Percentiles rank a stretch among this genome's conserved stretches.
phyloP scores from a whole-genome alignment of 2,329 filamentous ascomycete species.

The Cryphonectria japonica region DNA sequence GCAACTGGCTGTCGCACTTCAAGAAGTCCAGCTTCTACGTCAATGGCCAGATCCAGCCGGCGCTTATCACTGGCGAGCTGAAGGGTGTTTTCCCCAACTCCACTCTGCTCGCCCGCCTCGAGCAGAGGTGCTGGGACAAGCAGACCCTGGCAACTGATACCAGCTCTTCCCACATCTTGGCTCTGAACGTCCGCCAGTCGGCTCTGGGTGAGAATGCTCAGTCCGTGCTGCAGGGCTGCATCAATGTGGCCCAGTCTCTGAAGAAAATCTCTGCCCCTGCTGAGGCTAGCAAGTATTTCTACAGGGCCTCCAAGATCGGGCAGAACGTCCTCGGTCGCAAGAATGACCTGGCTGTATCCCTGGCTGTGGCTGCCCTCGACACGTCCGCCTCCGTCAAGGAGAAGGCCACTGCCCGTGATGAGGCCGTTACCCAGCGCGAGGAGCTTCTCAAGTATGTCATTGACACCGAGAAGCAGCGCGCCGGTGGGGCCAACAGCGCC shows the following conservation, averaged over 20 bases:
- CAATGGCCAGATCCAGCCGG: slow-evolving; percentile 24
- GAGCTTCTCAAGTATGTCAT: slow-evolving; percentile 31
- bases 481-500: slow-evolving; percentile 24
- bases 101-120: slow-evolving; percentile 27
- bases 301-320: slow-evolving; percentile 28
- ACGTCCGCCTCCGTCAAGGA: slow-evolving; percentile 26
- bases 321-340: slow-evolving; percentile 27
- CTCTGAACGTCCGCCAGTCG: slow-evolving; percentile 22
- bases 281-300: slow-evolving; percentile 30
- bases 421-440: slow-evolving; percentile 30
- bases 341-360: slow-evolving; percentile 27
- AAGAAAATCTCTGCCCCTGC: slow-evolving; percentile 26
- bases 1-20: slow-evolving; percentile 30
- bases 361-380: slow-evolving; percentile 25
- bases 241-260: slow-evolving; percentile 28
- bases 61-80: slow-evolving; percentile 21
- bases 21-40: slow-evolving; percentile 26
- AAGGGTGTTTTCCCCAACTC: slow-evolving; percentile 28
- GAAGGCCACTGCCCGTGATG: slow-evolving; percentile 24
- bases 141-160: slow-evolving; percentile 27
- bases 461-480: slow-evolving; percentile 30
- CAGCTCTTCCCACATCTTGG: slow-evolving; percentile 25
- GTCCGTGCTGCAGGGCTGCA: slow-evolving; percentile 26
- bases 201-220: slow-evolving; percentile 26
- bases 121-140: slow-evolving; percentile 30